These are phyloP conservation scores for Ailanthus altissimus DNA, from an alignment of 345 rosid species.

Conservation along the genomic window DNA sequence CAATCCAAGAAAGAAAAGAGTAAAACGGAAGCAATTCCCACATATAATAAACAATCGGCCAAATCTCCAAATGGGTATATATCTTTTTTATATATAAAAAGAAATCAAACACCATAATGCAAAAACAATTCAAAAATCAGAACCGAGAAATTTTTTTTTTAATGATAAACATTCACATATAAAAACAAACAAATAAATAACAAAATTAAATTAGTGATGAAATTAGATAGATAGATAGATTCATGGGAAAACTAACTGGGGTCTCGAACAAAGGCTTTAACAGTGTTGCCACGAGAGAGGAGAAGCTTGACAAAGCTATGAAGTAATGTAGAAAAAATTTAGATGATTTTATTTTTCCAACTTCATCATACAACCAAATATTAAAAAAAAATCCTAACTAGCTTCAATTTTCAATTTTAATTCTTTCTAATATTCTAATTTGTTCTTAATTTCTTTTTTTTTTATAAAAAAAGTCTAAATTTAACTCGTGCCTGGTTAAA, in stretches of 20 bases:
- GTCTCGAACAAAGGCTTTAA: conserved; percentile 86
- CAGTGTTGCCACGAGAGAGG: conserved; percentile 69
- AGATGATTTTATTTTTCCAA: too few relatives aligned
- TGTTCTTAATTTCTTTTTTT: too few relatives aligned
- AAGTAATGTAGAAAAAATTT: conserved; percentile 89
- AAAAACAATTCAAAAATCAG: background rate
- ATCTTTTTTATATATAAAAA: background rate
- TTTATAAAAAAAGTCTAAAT: too few relatives aligned
- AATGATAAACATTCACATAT: background rate
- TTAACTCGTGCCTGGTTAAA: too few relatives aligned
- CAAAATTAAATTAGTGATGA: background rate
- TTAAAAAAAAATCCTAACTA: too few relatives aligned
- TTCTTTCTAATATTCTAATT: too few relatives aligned
- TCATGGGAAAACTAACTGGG: conserved; percentile 53
- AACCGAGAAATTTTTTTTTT: background rate
- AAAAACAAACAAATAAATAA: background rate
- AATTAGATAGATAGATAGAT: conserved; percentile 15
- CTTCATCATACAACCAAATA: too few relatives aligned
- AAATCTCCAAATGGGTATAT: background rate
- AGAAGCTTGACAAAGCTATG: conserved; percentile 88
- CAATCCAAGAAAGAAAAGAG: background rate
- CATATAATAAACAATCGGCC: background rate
- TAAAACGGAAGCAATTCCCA: too few relatives aligned
- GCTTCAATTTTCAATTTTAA: too few relatives aligned
- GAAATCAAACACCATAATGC: background rate